These are phyloP conservation scores for Hygrophoropsis aurantiaca DNA, from an alignment of 768 basidiomycete genomes.

Conservation along the genomic window DNA sequence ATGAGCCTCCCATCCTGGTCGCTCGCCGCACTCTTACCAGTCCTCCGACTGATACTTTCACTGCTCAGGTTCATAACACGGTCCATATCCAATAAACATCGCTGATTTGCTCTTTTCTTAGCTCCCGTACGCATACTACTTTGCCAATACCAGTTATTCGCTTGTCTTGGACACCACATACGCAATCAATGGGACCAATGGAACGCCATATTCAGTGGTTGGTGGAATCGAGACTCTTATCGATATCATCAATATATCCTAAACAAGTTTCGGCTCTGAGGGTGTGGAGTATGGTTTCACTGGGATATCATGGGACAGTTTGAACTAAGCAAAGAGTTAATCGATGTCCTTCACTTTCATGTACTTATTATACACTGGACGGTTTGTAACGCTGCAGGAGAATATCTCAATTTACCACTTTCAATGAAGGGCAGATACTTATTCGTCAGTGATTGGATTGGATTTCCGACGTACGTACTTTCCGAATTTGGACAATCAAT, in stretches of 20 bases:
- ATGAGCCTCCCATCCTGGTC: constrained; percentile 1
- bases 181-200: not conserved
- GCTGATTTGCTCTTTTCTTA: not conserved
- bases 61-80: not conserved
- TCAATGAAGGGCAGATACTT: no score
- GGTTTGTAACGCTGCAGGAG: no score
- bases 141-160: not conserved
- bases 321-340: no score
- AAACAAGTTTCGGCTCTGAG: no score
- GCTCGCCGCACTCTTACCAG: not conserved
- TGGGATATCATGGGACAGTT: no score
- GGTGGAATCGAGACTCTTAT: not conserved
- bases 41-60: not conserved
- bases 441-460: no score
- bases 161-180: not conserved
- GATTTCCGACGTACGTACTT: no score
- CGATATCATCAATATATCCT: not conserved
- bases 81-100: not conserved
- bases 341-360: no score
- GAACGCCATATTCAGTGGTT: not conserved
- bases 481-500: no score
- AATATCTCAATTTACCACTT: no score
- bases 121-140: constrained; percentile 1
- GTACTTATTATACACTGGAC: no score
- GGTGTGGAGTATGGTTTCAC: no score